Percentiles rank a stretch among this genome's conserved stretches.
These are phyloP conservation scores for Trichoderma arundinaceum DNA, from an alignment of 2,329 filamentous ascomycete species.

Conservation along the genomic window DNA sequence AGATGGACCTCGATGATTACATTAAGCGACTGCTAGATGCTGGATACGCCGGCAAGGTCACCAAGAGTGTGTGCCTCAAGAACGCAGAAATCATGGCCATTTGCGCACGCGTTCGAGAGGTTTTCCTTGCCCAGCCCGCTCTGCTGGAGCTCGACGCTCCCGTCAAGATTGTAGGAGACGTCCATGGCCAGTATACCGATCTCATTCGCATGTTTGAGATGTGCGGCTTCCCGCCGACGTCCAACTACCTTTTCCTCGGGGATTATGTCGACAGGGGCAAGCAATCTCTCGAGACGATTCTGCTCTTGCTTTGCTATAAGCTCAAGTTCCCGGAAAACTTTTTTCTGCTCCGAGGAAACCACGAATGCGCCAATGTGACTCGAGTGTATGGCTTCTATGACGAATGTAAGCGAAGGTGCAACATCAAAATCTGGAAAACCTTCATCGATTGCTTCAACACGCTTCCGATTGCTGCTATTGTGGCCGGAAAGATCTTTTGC, in stretches of 20 bases:
- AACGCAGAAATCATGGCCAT: slow-evolving; percentile 97
- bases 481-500: slow-evolving; percentile 96
- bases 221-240: slow-evolving; percentile 91
- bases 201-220: slow-evolving; percentile 97
- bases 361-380: slow-evolving; percentile 96
- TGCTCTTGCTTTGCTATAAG: slow-evolving; percentile 93
- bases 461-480: slow-evolving; percentile 92
- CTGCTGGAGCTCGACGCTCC: slow-evolving; percentile 90
- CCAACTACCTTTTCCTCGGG: slow-evolving; percentile 92
- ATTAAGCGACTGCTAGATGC: slow-evolving; percentile 94
- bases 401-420: slow-evolving; percentile 94
- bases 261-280: slow-evolving; percentile 98
- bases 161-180: slow-evolving; percentile 97
- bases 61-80: slow-evolving; percentile 95
- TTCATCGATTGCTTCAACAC: slow-evolving; percentile 98
- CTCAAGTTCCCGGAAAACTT: slow-evolving; percentile 98
- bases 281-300: slow-evolving; percentile 92
- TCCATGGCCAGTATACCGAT: slow-evolving; percentile 96
- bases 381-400: slow-evolving; percentile 98
- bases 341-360: slow-evolving; percentile 91
- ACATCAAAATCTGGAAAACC: slow-evolving; percentile 98
- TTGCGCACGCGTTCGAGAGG: slow-evolving; percentile 85
- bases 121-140: slow-evolving; percentile 89
- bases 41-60: slow-evolving; percentile 94
- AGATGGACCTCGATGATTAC: slow-evolving; percentile 95